Evolutionary conservation across 2,329 filamentous ascomycete genomes (phyloP).

Genomic region (Colletotrichum lindemuthianum): DNA sequence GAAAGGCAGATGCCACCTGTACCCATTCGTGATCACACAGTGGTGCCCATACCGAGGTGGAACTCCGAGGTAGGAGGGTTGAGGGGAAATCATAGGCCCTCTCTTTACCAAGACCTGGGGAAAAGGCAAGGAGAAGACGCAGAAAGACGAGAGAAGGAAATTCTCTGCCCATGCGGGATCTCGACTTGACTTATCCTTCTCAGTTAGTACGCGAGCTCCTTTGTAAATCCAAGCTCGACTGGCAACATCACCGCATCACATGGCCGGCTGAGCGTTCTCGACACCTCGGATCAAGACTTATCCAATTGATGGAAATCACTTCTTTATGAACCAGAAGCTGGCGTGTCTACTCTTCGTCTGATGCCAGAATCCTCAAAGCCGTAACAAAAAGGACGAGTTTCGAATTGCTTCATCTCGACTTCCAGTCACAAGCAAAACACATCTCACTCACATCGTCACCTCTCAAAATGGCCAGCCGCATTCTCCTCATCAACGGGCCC

Average conservation of each 20-base stretch:
- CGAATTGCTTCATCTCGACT: too few species aligned
- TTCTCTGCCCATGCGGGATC: too few species aligned
- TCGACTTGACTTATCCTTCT: too few species aligned
- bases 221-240: neutral
- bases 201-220: neutral
- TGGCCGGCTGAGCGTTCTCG: conserved; percentile 8
- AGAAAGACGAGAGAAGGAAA: neutral
- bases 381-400: too few species aligned
- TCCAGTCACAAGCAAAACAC: neutral
- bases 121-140: neutral
- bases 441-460: neutral
- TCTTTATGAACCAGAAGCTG: conserved; percentile 1
- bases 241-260: neutral
- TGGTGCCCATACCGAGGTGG: neutral
- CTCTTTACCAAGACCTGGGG: neutral
- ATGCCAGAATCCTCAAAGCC: neutral
- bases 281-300: conserved; percentile 25
- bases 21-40: neutral
- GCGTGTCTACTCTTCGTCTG: neutral
- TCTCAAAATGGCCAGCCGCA: conserved; percentile 51
- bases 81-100: neutral
- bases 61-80: conserved; percentile 8
- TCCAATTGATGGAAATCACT: conserved; percentile 2
- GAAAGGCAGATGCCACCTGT: too few species aligned
- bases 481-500: conserved; percentile 83